Base-by-base conservation (phyloP, 2,329 filamentous ascomycete genomes). In the Ascochyta fabae region DNA sequence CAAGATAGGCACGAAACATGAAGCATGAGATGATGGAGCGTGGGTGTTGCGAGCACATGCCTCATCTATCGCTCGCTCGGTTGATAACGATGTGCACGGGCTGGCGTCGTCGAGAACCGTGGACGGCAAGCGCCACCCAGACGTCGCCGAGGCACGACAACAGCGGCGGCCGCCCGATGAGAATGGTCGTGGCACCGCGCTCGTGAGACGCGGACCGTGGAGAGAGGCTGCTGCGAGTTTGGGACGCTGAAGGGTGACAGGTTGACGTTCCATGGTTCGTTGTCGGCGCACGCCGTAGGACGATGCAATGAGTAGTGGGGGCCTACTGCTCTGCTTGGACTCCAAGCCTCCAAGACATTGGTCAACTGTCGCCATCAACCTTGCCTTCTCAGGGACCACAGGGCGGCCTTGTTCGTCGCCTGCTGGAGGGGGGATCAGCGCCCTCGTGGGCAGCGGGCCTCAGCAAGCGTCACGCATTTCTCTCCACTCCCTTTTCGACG, bases 331-430 rank as follows among this genome's bases (percentile, higher is more conserved):
- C 22, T 53, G 45, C 45, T 43, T 54, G 51, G 52, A 43, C 46
- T 47, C 52, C 48, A 49, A 41, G 42, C 35, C 47, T 16, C 12
- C 56, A 49, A 46, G 48, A 45, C 52, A 56, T 51, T 56, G 52
- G 59, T 49, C 42, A 42, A 52, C 43, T 55, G 56, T 55, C 51
- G 56, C 52, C 39, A 55, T 56, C 48, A n/a, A 45, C 42, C 44
- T 33, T 45, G 33, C 43, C 23, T 19, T 19, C 47, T 34, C 52
- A 34, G 33, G 52, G 24, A 53, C 50, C 46, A 40, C 50, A 53
- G 50, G 36, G 55, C 55, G 55, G 40, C 49, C 55, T 26, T 42
- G 40, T 9, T 51, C 39, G 24, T 45, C 23, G 39, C 38, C 33
- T 27, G 43, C 38, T 46, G 31, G 22, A 19, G 19, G 44, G 44